These are phyloP conservation scores for Boletus speciosus DNA, from an alignment of 768 basidiomycete species.

Conservation along the genomic window DNA sequence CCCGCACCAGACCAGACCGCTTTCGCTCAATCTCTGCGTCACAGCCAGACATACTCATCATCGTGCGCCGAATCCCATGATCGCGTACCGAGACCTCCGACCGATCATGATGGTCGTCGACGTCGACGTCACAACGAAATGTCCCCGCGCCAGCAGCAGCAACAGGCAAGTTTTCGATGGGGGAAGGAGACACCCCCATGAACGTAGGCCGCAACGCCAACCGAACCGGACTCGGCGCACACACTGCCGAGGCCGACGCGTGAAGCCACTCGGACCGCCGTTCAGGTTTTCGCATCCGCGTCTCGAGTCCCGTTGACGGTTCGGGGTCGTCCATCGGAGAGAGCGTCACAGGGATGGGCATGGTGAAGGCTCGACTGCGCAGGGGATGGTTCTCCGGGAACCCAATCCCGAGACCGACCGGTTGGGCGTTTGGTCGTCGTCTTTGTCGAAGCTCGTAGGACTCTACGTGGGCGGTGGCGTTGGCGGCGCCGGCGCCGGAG, in stretches of 20 bases:
- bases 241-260: background rate
- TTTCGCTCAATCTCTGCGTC: background rate
- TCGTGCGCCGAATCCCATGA: background rate
- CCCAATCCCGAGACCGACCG: constrained; percentile 25
- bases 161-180: constrained; percentile 7
- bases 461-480: background rate
- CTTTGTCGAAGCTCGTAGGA: constrained; percentile 15
- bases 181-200: constrained; percentile 18
- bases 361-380: constrained; percentile 15
- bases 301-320: background rate
- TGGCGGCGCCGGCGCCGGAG: too few species aligned
- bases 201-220: constrained; percentile 14
- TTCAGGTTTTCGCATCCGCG: background rate
- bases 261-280: constrained; percentile 1
- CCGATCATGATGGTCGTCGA: background rate
- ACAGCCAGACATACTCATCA: background rate
- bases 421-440: background rate
- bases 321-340: background rate
- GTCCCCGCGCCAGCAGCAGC: background rate
- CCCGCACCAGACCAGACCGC: background rate
- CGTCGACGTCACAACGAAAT: background rate
- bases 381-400: constrained; percentile 25
- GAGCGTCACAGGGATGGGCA: constrained; percentile 9
- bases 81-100: background rate
- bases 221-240: background rate